phyloP scores from a whole-genome alignment of 176 grass and related monocot species.

The Chrysopogon serrulatus region DNA sequence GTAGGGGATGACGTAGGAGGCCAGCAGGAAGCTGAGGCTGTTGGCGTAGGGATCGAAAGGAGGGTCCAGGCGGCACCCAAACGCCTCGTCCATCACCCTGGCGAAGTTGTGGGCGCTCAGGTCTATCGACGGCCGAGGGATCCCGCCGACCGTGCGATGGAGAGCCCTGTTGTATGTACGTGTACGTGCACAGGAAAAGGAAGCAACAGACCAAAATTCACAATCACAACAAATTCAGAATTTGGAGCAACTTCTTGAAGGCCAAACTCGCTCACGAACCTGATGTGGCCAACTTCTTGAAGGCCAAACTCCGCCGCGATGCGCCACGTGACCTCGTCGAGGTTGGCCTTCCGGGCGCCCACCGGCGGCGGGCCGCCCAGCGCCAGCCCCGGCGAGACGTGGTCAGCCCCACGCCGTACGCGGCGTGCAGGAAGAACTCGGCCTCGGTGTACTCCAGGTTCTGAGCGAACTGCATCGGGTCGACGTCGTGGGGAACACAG shows the following conservation, averaged over 20 bases:
- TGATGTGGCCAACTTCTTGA: slow-evolving; percentile 74
- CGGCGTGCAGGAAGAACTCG: slow-evolving; percentile 62
- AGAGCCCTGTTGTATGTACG: slow-evolving; percentile 38
- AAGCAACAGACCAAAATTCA: background rate
- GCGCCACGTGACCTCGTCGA: slow-evolving; percentile 41
- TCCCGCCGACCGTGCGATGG: slow-evolving; percentile 47
- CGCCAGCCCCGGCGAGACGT: slow-evolving; percentile 49
- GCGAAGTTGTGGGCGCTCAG: slow-evolving; percentile 57
- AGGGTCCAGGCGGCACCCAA: slow-evolving; percentile 52
- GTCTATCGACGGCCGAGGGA: slow-evolving; percentile 61
- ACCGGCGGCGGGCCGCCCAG: slow-evolving; percentile 61
- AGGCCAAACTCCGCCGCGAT: slow-evolving; percentile 62
- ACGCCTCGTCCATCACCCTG: slow-evolving; percentile 54
- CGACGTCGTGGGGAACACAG: slow-evolving; percentile 58
- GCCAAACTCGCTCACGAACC: slow-evolving; percentile 38
- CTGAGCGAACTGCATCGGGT: slow-evolving; percentile 61
- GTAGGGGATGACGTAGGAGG: slow-evolving; percentile 63
- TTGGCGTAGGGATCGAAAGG: slow-evolving; percentile 64
- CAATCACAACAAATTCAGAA: too few species aligned
- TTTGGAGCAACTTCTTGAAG: too few species aligned
- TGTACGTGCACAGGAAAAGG: background rate
- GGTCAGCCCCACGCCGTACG: slow-evolving; percentile 60
- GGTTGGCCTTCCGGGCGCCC: slow-evolving; percentile 57
- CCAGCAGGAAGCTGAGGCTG: slow-evolving; percentile 64
- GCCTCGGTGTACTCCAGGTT: slow-evolving; percentile 76